Base-by-base conservation (phyloP, 192 early-diverging fungal species). In the Chytriomyces hyalinus region DNA sequence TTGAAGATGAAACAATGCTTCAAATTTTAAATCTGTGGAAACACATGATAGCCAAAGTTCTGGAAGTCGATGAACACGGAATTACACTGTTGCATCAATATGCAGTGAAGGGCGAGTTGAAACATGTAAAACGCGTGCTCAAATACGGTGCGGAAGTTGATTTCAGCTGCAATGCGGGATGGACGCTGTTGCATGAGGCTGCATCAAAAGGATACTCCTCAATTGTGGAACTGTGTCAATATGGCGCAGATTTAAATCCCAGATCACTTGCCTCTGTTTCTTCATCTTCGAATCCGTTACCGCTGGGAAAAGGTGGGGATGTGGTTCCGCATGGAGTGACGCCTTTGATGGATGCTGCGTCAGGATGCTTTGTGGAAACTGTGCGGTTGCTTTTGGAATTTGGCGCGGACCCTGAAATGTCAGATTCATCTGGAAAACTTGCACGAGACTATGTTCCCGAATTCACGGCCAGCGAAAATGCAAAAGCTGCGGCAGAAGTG, bases 171-270 rank as follows among this genome's bases (percentile, higher is more conserved):
- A n/a, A n/a, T n/a, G n/a, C n/a, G n/a, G n/a, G n/a, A n/a, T n/a
- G n/a, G n/a, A n/a, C n/a, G n/a, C n/a, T n/a, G n/a, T n/a, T n/a
- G n/a, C n/a, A n/a, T n/a, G n/a, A n/a, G n/a, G n/a, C n/a, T n/a
- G n/a, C n/a, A n/a, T n/a, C n/a, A n/a, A n/a, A n/a, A n/a, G n/a
- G n/a, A n/a, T n/a, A n/a, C n/a, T n/a, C n/a, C n/a, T n/a, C n/a
- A n/a, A n/a, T n/a, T n/a, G n/a, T n/a, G n/a, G n/a, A n/a, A n/a
- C n/a, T n/a, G n/a, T 81, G 87, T 15, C 20, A 44, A 22, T 78
- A 82, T 80, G 89, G 89, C 24, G 82, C 86, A 11, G 69, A 82
- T 11, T 80, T 90, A 3, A 73, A 90, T 76, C 53, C 70, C 10
- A 43, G 7, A 9, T 15, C 22, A 67, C 28, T 24, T n/a, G n/a